Conservation (phyloP, 345 rosid genomes). For the Eucalyptus fibrosa region DNA sequence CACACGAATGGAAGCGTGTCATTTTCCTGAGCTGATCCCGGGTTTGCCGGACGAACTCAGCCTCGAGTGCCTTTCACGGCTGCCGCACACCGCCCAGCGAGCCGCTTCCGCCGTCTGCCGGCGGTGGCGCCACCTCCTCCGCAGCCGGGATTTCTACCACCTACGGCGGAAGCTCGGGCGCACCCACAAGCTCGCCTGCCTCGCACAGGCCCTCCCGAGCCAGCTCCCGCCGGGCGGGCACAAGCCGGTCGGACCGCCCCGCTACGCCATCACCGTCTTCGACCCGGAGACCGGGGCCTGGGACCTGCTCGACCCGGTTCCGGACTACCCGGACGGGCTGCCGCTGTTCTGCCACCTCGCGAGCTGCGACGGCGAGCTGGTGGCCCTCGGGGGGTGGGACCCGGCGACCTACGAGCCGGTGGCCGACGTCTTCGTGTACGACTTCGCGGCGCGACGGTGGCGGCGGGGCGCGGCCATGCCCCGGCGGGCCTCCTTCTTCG, state of each 20-base stretch:
- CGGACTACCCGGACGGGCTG: conserved; percentile 23
- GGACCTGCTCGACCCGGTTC: conserved; percentile 21
- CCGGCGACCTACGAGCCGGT: conserved; percentile 24
- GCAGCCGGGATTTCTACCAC: conserved; percentile 10
- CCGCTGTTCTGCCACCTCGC: conserved; percentile 28
- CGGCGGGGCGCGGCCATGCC: conserved; percentile 25
- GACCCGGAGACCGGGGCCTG: conserved; percentile 16
- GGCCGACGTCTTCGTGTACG: conserved; percentile 23
- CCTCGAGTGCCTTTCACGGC: conserved; percentile 26
- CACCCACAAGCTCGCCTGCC: conserved; percentile 20
- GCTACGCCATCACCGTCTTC: conserved; percentile 14
- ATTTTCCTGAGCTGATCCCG: conserved; percentile 9
- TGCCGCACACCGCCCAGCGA: conserved; percentile 16
- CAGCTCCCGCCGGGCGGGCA: not conserved
- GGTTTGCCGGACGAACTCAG: conserved; percentile 32
- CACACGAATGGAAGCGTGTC: not conserved
- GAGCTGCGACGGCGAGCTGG: conserved; percentile 26
- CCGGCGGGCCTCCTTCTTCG: not conserved
- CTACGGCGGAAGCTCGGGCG: conserved; percentile 8
- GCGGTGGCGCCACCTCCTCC: conserved; percentile 21
- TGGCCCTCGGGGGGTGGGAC: conserved; percentile 43
- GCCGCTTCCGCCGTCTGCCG: conserved; percentile 22
- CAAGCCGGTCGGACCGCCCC: conserved; percentile 1
- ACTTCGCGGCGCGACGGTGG: conserved; percentile 34
- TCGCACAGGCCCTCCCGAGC: conserved; percentile 8